Evolutionary conservation across 2,329 filamentous ascomycete genomes (phyloP), one percentile per base, ranked within the genome.

Genomic region (Phaeosphaeriaceae sp.): DNA sequence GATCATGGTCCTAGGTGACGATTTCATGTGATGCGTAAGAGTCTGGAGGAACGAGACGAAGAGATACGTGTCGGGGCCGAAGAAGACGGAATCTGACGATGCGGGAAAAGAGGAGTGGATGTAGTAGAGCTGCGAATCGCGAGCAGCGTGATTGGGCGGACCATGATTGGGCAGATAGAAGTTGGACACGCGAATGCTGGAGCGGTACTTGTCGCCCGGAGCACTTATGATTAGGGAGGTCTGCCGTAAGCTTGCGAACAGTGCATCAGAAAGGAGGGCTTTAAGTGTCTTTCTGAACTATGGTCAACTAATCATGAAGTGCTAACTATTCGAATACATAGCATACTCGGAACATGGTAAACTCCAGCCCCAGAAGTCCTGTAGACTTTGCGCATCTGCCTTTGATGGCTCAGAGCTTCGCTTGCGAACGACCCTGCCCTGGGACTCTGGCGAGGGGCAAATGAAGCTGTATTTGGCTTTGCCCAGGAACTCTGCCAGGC

Each of bases 331-430:
- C 20, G 10, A 9, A 41, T 6, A 7, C 21, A 31, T 19, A 20
- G 44, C 56, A n/a, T 60, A 65, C 67, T 65, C 56, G 19, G 63
- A 55, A 51, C 65, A 64, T 24, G 67, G 48, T 20, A 69, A 20
- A 42, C 57, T 69, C 67, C 67, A 69, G 1, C 67, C 67, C 52
- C 68, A 69, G 52, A 69, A 68, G 49, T 69, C 67, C 3, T 61
- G 48, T 41, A 57, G 57, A 48, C 42, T 67, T 24, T 60, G 58
- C 19, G 67, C 65, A 45, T 66, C 52, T 54, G 55, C 53, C 24
- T 57, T 64, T 1, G 61, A 62, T 17, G 56, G 27, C 49, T 60
- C 36, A 1, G 62, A 59, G 11, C 25, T 57, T 44, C 67, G 53
- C 40, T 64, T 68, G 15, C 57, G 48, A 7, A 68, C 59, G 13